Evolutionary conservation across 768 basidiomycete genomes (phyloP), one percentile per base, ranked within the genome.

Genomic region (Termitomyces sp.): DNA sequence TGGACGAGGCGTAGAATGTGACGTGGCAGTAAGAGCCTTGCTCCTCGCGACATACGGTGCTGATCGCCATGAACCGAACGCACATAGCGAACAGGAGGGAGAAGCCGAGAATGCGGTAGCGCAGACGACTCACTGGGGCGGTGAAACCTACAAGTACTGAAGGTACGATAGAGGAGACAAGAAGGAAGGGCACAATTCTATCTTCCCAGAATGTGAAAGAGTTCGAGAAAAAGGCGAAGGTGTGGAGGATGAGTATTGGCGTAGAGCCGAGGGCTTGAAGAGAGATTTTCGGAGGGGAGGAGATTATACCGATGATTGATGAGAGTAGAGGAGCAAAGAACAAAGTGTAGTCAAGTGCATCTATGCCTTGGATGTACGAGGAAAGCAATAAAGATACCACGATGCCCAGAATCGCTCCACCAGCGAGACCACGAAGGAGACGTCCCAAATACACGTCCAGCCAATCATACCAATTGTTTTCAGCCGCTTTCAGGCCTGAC

Each of bases 191-290:
- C 12, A 89, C 78, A 55, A 92, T 77, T 33, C 82, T 82, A 69
- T 98, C 95, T 80, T 99, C 97, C 94, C 95, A 98, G 70, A 98
- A 83, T n/a, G 91, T 93, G 77, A 93, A 96, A 0, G 95, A 97
- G 76, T 98, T 98, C 26, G 95, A 96, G 16, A 88, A 82, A 72
- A 96, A 96, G 7, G 88, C 77, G 4, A 89, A 54, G 1, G 87
- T 72, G 65, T 98, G 95, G 2, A 93, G 75, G 56, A 84, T 56
- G 34, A 85, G 72, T 39, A 89, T 61, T 1, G 80, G 76, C 2
- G 72, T 64, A 9, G 73, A 66, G 30, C 61, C 58, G 20, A 74
- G 50, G 24, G 67, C 66, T 26, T 69, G n/a, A 20, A 69, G 39
- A 39, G 72, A 63, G 40, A 79, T 56, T 5, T 67, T 65, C 9